phyloP scores from a whole-genome alignment of 495 filamentous ascomycete species.

The Lineolata rhizophorae region DNA sequence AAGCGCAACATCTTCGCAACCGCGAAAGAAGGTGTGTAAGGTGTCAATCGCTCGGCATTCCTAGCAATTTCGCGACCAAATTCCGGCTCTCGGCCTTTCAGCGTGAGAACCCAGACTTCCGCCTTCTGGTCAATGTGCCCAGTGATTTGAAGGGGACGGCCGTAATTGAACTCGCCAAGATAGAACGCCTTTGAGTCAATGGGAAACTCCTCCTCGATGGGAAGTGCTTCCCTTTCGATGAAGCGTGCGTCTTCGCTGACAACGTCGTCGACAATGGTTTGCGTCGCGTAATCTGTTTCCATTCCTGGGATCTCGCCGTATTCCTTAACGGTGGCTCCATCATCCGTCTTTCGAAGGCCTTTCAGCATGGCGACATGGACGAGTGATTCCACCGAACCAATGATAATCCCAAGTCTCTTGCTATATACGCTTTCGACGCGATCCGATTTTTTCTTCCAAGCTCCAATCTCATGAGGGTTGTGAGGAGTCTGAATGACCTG shows the following conservation, averaged over 20 bases:
- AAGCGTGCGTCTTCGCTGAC: conserved; percentile 83
- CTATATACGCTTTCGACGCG: conserved; percentile 72
- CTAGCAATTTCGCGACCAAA: conserved; percentile 55
- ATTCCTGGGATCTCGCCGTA: conserved; percentile 75
- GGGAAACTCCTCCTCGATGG: conserved; percentile 85
- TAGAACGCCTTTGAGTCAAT: conserved; percentile 67
- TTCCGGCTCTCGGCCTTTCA: conserved; percentile 50
- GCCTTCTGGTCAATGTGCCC: conserved; percentile 50
- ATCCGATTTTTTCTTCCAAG: conserved; percentile 64
- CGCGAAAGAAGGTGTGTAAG: conserved; percentile 67
- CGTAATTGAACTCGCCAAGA: conserved; percentile 88
- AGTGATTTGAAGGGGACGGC: conserved; percentile 67
- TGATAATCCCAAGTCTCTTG: conserved; percentile 71
- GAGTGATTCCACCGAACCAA: conserved; percentile 69
- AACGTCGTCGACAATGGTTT: conserved; percentile 76
- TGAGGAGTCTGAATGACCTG: conserved; percentile 48
- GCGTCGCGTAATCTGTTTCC: conserved; percentile 79
- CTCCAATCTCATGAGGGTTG: conserved; percentile 51
- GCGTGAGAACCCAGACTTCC: conserved; percentile 47
- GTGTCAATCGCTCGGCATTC: conserved; percentile 39
- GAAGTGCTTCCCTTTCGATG: conserved; percentile 63
- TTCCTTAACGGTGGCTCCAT: conserved; percentile 81
- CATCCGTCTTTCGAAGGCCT: conserved; percentile 74
- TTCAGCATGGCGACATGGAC: conserved; percentile 84
- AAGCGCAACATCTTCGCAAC: conserved; percentile 64